A percentile compares a stretch with the other conserved stretches of the same genome.
Evolutionary conservation across 495 filamentous ascomycete species (phyloP).

Genomic region (Terfezia claveryi): DNA sequence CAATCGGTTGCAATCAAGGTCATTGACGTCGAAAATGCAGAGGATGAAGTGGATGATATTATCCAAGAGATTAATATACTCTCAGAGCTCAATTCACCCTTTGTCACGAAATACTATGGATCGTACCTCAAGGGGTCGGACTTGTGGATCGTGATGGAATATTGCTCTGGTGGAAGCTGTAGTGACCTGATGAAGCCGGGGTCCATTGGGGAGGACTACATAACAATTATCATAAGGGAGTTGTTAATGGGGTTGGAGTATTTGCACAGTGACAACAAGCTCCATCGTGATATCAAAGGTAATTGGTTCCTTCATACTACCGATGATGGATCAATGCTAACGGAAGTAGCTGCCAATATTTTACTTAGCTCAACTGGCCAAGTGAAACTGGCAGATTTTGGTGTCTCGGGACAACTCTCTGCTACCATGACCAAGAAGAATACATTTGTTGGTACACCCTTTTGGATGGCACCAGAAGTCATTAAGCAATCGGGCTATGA

Average conservation of each 20-base stretch:
- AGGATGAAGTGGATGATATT: constrained; percentile 94
- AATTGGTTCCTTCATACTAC: not conserved
- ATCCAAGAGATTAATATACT: constrained; percentile 93
- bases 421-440: constrained; percentile 97
- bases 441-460: constrained; percentile 96
- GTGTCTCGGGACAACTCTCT: constrained; percentile 85
- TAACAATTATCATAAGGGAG: constrained; percentile 85
- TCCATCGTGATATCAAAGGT: constrained; percentile 83
- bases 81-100: constrained; percentile 78
- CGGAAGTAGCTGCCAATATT: constrained; percentile 51
- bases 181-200: constrained; percentile 92
- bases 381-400: constrained; percentile 95
- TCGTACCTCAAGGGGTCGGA: constrained; percentile 88
- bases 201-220: constrained; percentile 67
- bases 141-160: constrained; percentile 99
- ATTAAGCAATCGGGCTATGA: constrained; percentile 95
- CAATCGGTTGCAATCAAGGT: constrained; percentile 27
- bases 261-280: constrained; percentile 82
- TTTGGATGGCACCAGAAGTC: constrained; percentile 99
- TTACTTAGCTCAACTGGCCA: constrained; percentile 69
- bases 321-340: not conserved
- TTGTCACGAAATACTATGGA: constrained; percentile 87
- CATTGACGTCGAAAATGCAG: constrained; percentile 93
- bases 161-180: constrained; percentile 78
- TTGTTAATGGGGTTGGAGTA: constrained; percentile 80